These are phyloP conservation scores for Stramenopiles sp. DNA, from an alignment of 352 stramenopile genomes.

Conservation along the genomic window DNA sequence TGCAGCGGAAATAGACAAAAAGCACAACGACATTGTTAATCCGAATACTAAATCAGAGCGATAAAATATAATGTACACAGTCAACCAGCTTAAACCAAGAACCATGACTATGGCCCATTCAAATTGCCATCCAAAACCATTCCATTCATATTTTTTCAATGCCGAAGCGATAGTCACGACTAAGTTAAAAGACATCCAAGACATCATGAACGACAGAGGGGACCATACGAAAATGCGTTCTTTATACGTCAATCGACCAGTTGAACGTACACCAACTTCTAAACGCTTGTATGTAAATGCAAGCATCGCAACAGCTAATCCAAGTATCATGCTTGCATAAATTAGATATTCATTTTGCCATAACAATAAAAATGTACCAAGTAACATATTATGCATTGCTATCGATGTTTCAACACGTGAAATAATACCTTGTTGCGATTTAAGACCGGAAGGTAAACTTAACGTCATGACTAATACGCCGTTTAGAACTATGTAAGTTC, in stretches of 20 bases:
- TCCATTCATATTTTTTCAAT: neutral
- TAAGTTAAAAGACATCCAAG: neutral
- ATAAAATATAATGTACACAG: neutral
- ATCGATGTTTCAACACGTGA: neutral
- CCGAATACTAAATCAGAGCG: neutral
- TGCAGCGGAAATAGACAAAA: neutral
- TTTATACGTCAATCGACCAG: neutral
- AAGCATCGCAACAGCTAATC: neutral
- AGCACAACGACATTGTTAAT: neutral
- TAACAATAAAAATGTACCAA: neutral
- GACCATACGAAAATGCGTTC: neutral
- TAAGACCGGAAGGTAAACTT: neutral
- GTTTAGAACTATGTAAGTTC: neutral
- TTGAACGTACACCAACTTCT: neutral
- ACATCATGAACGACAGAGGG: neutral
- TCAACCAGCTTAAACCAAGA: neutral
- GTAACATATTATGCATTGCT: neutral
- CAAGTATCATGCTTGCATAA: neutral
- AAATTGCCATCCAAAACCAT: slow-evolving; percentile 8
- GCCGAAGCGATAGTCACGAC: neutral
- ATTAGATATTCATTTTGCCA: neutral
- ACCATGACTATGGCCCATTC: slow-evolving; percentile 2
- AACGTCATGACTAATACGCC: neutral
- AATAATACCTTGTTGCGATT: neutral
- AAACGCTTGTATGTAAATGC: neutral